Conservation (phyloP, 208 protist genomes). For the Trypanosoma brucei region DNA sequence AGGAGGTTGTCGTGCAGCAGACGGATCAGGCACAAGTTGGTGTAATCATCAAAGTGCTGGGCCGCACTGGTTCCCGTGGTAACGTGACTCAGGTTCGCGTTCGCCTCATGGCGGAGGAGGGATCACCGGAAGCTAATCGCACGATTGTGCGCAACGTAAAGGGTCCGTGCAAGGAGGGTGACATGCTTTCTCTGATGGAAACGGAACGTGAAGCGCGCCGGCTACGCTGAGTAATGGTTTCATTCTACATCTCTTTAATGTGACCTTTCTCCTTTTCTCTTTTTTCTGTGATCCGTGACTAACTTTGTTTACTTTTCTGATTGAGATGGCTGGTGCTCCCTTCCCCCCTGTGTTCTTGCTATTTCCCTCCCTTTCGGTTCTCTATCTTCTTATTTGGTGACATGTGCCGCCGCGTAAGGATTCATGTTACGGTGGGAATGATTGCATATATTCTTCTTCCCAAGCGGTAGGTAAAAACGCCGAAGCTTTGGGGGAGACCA, state of each 20-base stretch:
- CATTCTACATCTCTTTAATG: slow-evolving; percentile 8
- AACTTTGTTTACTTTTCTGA: slow-evolving; percentile 9
- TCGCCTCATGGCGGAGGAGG: slow-evolving; percentile 90
- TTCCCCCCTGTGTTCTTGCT: no score
- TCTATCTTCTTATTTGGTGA: neutral
- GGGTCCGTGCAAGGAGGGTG: slow-evolving; percentile 97
- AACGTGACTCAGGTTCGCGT: slow-evolving; percentile 98
- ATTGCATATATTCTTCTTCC: slow-evolving; percentile 64
- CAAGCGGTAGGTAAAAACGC: slow-evolving; percentile 67
- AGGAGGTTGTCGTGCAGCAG: slow-evolving; percentile 69
- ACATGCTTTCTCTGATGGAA: slow-evolving; percentile 99
- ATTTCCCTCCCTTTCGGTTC: no score
- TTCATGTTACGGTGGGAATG: slow-evolving; percentile 32
- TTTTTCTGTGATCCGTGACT: slow-evolving; percentile 23
- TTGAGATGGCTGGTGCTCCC: neutral
- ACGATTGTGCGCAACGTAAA: slow-evolving; percentile 99
- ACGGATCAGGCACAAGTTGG: slow-evolving; percentile 90
- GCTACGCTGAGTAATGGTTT: slow-evolving; percentile 93
- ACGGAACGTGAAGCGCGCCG: slow-evolving; percentile 99
- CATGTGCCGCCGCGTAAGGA: neutral
- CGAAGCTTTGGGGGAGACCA: slow-evolving; percentile 49
- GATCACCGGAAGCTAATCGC: slow-evolving; percentile 87
- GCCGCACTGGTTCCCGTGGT: slow-evolving; percentile 99
- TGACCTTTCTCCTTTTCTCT: slow-evolving; percentile 15
- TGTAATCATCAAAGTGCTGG: slow-evolving; percentile 97